Base-by-base conservation (phyloP, 176 grass and related monocot species). In the Metroxylon sagu region DNA sequence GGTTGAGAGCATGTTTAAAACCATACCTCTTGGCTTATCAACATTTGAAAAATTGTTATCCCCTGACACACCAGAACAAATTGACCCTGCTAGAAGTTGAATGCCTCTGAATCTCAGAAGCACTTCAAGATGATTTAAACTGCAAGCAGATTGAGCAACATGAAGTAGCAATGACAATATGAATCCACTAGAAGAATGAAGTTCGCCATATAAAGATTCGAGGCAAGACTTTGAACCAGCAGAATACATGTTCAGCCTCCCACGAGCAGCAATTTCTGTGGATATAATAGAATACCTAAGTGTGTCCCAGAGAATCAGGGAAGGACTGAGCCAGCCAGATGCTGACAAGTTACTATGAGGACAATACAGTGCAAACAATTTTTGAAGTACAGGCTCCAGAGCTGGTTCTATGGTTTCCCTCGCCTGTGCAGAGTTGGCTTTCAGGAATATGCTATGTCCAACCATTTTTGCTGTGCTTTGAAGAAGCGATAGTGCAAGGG, bases 101-200 rank as follows among this genome's bases (percentile, higher is more conserved):
- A 99, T 73, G 26, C 88, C 88, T 69, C 87, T 79, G 14, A 85
- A 89, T 62, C 94, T 76, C 70, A 93, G 26, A 72, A 99, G 84
- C 79, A 99, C 82, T 63, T 99, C 94, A 16, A 80, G 80, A 60
- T 68, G 52, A 63, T 67, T 99, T 62, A 75, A 80, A 70, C 62
- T 81, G 27, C 82, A 76, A n/a, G 85, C 69, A 50, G 81, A 72
- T 71, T 91, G 94, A 19, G 94, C 85, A 79, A 79, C 82, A 78
- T 68, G 73, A 57, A 92, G 81, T 17, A 99, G 35, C 18, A 93
- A 67, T 29, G 82, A 85, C 73, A 99, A 73, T 80, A 93, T 86
- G 77, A 89, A 99, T 54, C 88, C 88, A 81, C 79, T 99, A 50
- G 85, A 93, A 79, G 94, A 89, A 78, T 80, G 88, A 43, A 99